Percentiles rank a stretch among this genome's conserved stretches.
phyloP scores from a whole-genome alignment of 2,329 filamentous ascomycete species.

The Drechslera avenae region DNA sequence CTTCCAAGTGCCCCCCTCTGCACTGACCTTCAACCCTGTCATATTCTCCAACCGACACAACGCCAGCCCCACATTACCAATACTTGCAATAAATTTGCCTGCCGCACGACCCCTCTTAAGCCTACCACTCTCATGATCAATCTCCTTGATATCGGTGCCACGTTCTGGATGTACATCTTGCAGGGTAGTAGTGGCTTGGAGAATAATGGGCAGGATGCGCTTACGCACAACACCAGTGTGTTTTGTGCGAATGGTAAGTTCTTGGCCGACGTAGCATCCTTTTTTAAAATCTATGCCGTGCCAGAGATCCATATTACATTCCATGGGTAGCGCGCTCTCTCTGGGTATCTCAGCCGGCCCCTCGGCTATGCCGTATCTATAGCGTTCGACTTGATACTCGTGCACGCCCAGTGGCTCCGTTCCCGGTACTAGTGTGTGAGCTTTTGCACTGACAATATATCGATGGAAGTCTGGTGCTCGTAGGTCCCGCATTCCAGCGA shows the following conservation, averaged over 20 bases:
- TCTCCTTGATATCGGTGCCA: conserved; percentile 60
- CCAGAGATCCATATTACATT: conserved; percentile 87
- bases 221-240: conserved; percentile 94
- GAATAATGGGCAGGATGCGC: conserved; percentile 77
- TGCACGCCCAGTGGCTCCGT: conserved; percentile 34
- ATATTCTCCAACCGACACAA: conserved; percentile 88
- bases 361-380: conserved; percentile 81
- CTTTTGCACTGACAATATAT: conserved; percentile 5
- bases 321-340: conserved; percentile 78
- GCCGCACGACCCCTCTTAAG: conserved; percentile 65
- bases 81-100: conserved; percentile 78
- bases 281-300: conserved; percentile 90
- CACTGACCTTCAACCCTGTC: conserved; percentile 77
- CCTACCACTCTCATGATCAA: conserved; percentile 51
- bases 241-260: conserved; percentile 92
- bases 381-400: conserved; percentile 76
- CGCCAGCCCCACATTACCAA: conserved; percentile 86
- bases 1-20: conserved; percentile 65
- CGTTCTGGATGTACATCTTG: conserved; percentile 49
- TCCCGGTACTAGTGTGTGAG: conserved; percentile 3
- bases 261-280: conserved; percentile 96
- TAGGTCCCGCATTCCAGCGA: conserved; percentile 29
- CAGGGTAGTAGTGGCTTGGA: conserved; percentile 59
- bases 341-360: conserved; percentile 77
- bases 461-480: conserved; percentile 24